Conservation (phyloP, 345 rosid genomes). For the Eutrema heterophyllum region DNA sequence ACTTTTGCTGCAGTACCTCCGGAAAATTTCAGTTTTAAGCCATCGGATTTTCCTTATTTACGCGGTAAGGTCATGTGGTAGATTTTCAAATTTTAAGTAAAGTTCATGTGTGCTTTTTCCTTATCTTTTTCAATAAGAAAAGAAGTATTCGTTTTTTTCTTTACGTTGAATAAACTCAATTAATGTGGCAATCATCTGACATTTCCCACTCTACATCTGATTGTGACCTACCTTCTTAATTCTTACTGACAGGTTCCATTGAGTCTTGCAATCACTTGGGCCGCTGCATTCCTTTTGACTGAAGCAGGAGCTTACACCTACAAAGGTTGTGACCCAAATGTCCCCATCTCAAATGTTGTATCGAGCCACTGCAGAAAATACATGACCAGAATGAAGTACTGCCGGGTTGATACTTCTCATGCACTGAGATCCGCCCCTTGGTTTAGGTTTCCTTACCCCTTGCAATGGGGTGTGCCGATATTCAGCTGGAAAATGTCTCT, state of each 20-base stretch:
- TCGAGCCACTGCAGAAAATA: slow-evolving; percentile 88
- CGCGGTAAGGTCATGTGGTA: slow-evolving; percentile 51
- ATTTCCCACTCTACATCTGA: background rate
- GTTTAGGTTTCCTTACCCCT: slow-evolving; percentile 96
- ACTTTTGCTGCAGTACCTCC: slow-evolving; percentile 68
- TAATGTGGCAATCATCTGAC: background rate
- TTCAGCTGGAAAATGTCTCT: slow-evolving; percentile 88
- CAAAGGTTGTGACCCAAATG: slow-evolving; percentile 73
- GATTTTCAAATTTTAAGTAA: background rate
- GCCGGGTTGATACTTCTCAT: slow-evolving; percentile 84
- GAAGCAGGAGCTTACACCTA: slow-evolving; percentile 76
- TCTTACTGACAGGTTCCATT: slow-evolving; percentile 68
- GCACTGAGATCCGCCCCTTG: slow-evolving; percentile 84
- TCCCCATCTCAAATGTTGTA: slow-evolving; percentile 73
- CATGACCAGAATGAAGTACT: slow-evolving; percentile 71
- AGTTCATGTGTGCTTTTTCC: background rate
- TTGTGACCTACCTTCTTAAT: background rate
- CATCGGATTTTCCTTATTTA: slow-evolving; percentile 93
- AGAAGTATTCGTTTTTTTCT: too few species aligned
- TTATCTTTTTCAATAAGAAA: too few species aligned
- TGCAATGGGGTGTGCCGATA: slow-evolving; percentile 97
- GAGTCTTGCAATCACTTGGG: slow-evolving; percentile 95
- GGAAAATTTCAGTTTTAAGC: slow-evolving; percentile 84
- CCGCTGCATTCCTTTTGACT: slow-evolving; percentile 81
- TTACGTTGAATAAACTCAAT: too few species aligned